These are phyloP conservation scores for Neofusicoccum parvum DNA, from an alignment of 2,329 filamentous ascomycete genomes.

Conservation along the genomic window DNA sequence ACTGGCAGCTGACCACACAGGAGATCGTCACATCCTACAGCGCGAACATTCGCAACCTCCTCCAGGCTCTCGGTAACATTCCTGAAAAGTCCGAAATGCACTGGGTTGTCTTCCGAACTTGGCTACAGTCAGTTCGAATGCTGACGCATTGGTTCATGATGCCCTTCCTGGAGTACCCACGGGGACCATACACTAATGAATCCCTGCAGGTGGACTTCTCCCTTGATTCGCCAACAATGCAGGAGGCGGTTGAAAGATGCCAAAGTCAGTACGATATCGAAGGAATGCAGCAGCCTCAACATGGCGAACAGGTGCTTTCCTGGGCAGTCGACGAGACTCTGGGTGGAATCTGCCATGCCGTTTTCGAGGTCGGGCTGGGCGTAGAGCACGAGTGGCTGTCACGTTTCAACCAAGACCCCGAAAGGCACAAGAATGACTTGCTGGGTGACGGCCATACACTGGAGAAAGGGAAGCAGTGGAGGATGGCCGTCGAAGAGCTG, in stretches of 20 bases:
- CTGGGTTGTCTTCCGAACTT: conserved; percentile 10
- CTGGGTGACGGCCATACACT: neutral
- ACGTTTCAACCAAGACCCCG: conserved; percentile 28
- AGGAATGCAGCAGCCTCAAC: conserved; percentile 27
- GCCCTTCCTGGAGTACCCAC: conserved; percentile 50
- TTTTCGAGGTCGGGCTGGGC: conserved; percentile 47
- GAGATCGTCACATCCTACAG: conserved; percentile 48
- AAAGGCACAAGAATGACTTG: neutral
- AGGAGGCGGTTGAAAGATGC: conserved; percentile 46
- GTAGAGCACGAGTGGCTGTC: conserved; percentile 46
- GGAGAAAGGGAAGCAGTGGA: conserved; percentile 29
- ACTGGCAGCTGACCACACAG: conserved; percentile 47
- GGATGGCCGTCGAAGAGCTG: conserved; percentile 44
- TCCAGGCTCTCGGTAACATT: conserved; percentile 26
- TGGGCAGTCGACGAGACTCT: conserved; percentile 46
- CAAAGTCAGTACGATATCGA: conserved; percentile 44
- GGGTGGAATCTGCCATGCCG: conserved; percentile 44
- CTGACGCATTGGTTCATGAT: conserved; percentile 49
- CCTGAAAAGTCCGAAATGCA: neutral
- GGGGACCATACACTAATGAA: conserved; percentile 22
- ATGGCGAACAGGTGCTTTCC: conserved; percentile 42
- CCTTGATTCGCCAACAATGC: conserved; percentile 37
- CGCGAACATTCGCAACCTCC: conserved; percentile 34
- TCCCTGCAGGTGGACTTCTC: conserved; percentile 34
- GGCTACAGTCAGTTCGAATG: conserved; percentile 30